Evolutionary conservation across 2,329 filamentous ascomycete species (phyloP), one percentile per base, ranked within the genome.

Genomic region (Microdochium nivale): DNA sequence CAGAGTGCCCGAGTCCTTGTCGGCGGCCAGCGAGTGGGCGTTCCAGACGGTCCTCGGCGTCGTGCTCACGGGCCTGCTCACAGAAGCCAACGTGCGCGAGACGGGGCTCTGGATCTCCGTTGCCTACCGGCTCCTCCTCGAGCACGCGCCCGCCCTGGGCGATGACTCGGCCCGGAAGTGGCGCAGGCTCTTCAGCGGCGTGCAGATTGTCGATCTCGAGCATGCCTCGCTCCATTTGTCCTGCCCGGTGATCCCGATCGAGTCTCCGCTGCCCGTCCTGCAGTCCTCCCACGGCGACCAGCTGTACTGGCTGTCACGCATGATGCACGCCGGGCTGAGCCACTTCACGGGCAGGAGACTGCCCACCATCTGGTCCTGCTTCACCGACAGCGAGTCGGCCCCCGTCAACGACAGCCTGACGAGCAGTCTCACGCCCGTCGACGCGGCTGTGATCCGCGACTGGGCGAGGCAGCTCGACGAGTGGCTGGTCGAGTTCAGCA

Each of bases 21-120:
- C 51, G 1, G 53, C 55, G 2, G 60, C 60, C 1, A 68, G 72
- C 51, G 65, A 72, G 49, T 68, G 66, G 59, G 70, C 69, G 0
- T 73, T 73, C 49, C 69, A 73, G 52, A 67, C 70, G 7, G 66
- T 73, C 4, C 61, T 73, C 3, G 71, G 69, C 1, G 60, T 74
- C 21, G 66, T 73, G 7, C 58, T 73, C 8, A 69, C 70, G 2
- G 68, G 70, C 0, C 62, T 74, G 1, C 61, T 72, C 1, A 67
- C 63, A 3, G 70, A 74, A 51, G 71, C 65, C n/a, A 67, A 66
- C n/a, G 67, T 67, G 11, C 62, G 65, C 24, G 66, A 71, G 48
- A 72, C 71, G 1, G 70, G 70, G 1, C 62, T 72, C 1, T 73
- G 70, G 70, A 72, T 73, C 11, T 67, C 70, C 1, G 62, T 73